Evolutionary conservation across 176 grass and related monocot genomes (phyloP).

Genomic region (Rhipidocladum racemiflorum): DNA sequence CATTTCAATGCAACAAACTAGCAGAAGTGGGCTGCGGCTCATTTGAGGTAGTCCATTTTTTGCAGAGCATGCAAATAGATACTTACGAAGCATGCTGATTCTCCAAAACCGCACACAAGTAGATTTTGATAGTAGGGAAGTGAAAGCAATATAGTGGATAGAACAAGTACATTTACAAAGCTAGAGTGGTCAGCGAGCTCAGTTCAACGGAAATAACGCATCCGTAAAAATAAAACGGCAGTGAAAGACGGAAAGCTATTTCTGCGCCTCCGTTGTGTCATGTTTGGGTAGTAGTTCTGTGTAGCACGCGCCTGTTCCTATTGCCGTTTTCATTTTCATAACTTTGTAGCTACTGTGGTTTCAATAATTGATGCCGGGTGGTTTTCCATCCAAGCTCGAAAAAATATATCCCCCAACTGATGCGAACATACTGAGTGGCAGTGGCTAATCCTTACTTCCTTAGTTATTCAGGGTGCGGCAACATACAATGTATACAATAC

Average conservation of each 20-base stretch:
- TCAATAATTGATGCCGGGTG: background rate
- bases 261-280: background rate
- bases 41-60: background rate
- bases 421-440: background rate
- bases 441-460: background rate
- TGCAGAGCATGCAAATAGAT: background rate
- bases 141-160: background rate
- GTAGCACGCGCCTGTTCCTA: background rate
- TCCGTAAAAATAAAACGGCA: background rate
- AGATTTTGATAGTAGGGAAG: background rate
- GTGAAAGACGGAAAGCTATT: background rate
- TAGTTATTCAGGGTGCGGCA: background rate
- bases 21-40: background rate
- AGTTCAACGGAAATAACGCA: background rate
- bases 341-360: background rate
- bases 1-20: too few relatives aligned
- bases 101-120: background rate
- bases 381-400: background rate
- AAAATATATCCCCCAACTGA: background rate
- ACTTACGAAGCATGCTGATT: background rate
- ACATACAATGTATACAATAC: background rate
- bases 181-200: background rate
- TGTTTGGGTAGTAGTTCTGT: background rate
- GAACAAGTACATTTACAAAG: background rate
- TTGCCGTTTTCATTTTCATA: background rate